Evolutionary conservation across 1,284 basidiomycete genomes (phyloP).

Genomic region (Microbotryum lychnidis-dioicae): DNA sequence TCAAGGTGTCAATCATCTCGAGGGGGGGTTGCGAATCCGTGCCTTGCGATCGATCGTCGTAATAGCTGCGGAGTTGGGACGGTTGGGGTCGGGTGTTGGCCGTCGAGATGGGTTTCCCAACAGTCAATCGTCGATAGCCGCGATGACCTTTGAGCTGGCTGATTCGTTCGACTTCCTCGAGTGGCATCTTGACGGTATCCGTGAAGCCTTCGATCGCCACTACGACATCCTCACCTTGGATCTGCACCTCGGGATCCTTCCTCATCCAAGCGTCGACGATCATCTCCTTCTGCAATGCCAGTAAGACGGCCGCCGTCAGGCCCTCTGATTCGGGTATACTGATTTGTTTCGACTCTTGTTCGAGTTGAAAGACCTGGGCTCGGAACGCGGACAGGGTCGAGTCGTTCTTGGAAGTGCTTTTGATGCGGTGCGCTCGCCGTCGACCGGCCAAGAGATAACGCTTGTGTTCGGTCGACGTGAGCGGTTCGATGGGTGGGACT

Average conservation of each 20-base stretch:
- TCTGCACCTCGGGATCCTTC: slow-evolving; percentile 22
- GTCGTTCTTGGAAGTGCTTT: slow-evolving; percentile 32
- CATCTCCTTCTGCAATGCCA: slow-evolving; percentile 23
- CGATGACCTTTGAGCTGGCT: slow-evolving; percentile 3
- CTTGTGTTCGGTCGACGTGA: slow-evolving; percentile 38
- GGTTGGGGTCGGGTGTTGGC: not conserved
- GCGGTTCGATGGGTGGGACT: slow-evolving; percentile 35
- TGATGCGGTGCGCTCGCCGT: slow-evolving; percentile 37
- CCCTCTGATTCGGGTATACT: not conserved
- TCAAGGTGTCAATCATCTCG: slow-evolving; percentile 25
- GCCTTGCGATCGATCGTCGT: not conserved
- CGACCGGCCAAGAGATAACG: slow-evolving; percentile 42
- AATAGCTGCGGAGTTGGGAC: not conserved
- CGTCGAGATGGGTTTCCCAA: slow-evolving; percentile 1
- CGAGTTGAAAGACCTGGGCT: slow-evolving; percentile 31
- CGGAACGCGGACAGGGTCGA: slow-evolving; percentile 33
- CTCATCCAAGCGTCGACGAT: slow-evolving; percentile 28
- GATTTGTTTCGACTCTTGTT: slow-evolving; percentile 1
- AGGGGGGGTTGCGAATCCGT: slow-evolving; percentile 3
- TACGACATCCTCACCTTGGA: slow-evolving; percentile 26
- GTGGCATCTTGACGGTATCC: slow-evolving; percentile 20
- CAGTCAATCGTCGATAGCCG: slow-evolving; percentile 10
- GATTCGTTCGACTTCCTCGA: slow-evolving; percentile 12
- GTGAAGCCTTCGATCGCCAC: slow-evolving; percentile 27
- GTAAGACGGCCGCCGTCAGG: slow-evolving; percentile 4